Evolutionary conservation across 108 stramenopile genomes (phyloP), one percentile per base, ranked within the genome.

Genomic region (Nitzschia sp.): DNA sequence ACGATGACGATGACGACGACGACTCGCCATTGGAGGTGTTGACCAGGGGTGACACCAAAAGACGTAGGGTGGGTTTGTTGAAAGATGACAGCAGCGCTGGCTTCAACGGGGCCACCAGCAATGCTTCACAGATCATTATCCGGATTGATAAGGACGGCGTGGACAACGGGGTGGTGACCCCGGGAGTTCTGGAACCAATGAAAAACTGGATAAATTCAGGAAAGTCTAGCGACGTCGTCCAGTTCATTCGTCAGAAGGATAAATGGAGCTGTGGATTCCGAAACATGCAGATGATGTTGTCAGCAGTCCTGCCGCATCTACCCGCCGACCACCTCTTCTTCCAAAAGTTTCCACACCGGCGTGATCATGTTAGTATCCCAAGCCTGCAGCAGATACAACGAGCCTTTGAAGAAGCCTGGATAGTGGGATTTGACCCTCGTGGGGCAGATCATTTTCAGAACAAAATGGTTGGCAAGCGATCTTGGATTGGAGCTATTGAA

Each of bases 201-300:
- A 56, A 4, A 2, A 4, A 31, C 17, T 22, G 50, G 22, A n/a
- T 52, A 6, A 8, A 22, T 6, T n/a, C 50, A n/a, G 27, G 13
- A 32, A 56, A n/a, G 5, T 16, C 30, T 31, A 2, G 27, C 30
- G 30, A 25, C 4, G 45, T 61, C 26, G 27, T 50, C 6, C 63
- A 55, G 33, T 71, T 72, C 52, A 82, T 79, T 26, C 84, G 79
- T 69, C 93, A 94, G 65, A 74, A 72, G 17, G 93, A 94, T 63
- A 75, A 80, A 26, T 91, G 86, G 86, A 82, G 78, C 38, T 94
- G 93, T 74, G 93, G 93, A 0, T 91, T 75, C 55, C 88, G 90
- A 2, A 94, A 91, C 45, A 56, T 84, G 15, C 93, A 94, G 80
- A 90, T 94, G 89, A 31, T 91, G 28, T 58, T 94, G 15, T 73